Conservation (phyloP, 1,284 basidiomycete species). For the Puccinia polysora region DNA sequence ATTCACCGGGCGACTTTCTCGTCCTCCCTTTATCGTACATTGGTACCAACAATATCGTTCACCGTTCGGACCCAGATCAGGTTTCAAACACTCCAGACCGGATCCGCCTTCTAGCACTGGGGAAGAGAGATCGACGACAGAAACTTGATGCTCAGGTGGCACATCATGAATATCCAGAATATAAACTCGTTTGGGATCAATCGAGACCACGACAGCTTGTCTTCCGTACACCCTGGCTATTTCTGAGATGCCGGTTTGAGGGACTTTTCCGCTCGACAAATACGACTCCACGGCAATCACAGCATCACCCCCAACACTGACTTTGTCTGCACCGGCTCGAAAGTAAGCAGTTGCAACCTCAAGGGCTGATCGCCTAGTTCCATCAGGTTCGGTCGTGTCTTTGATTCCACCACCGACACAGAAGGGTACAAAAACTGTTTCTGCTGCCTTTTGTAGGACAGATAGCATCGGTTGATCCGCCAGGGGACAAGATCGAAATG, state of each 20-base stretch:
- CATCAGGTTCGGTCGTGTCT: slow-evolving; percentile 91
- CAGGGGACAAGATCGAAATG: slow-evolving; percentile 91
- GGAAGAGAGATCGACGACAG: slow-evolving; percentile 64
- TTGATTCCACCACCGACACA: slow-evolving; percentile 99
- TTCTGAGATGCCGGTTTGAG: slow-evolving; percentile 77
- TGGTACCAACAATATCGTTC: slow-evolving; percentile 93
- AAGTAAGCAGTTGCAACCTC: slow-evolving; percentile 97
- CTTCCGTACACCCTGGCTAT: slow-evolving; percentile 88
- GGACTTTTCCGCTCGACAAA: slow-evolving; percentile 38
- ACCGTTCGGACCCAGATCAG: slow-evolving; percentile 60
- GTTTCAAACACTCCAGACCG: slow-evolving; percentile 43
- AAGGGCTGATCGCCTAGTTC: slow-evolving; percentile 74
- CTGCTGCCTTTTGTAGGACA: slow-evolving; percentile 82
- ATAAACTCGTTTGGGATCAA: slow-evolving; percentile 88
- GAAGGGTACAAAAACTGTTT: slow-evolving; percentile 91
- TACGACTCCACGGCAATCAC: slow-evolving; percentile 44
- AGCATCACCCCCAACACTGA: slow-evolving; percentile 62
- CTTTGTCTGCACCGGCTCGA: slow-evolving; percentile 95
- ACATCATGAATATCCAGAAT: slow-evolving; percentile 62
- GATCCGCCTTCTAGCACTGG: slow-evolving; percentile 47
- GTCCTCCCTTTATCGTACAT: slow-evolving; percentile 91
- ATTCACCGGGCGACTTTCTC: slow-evolving; percentile 80
- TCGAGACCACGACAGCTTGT: slow-evolving; percentile 95
- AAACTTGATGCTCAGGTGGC: slow-evolving; percentile 61
- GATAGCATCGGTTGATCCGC: slow-evolving; percentile 97